A percentile compares a stretch with the other conserved stretches of the same genome.
phyloP scores from a whole-genome alignment of 2,329 filamentous ascomycete genomes.

The Fusarium armeniacum region DNA sequence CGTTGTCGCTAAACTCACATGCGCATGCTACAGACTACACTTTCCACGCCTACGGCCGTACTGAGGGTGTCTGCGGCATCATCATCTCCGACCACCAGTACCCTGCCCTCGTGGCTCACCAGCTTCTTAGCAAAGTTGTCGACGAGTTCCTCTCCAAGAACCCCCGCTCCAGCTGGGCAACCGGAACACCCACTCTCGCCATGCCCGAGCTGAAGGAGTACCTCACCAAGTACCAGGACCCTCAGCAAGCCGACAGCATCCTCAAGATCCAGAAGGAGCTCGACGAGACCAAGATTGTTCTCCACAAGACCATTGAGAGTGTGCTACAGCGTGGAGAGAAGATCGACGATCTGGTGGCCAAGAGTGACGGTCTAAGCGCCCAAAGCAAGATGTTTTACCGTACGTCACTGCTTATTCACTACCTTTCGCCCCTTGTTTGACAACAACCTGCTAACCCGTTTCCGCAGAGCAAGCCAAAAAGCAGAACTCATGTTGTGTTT shows the following conservation, averaged over 20 bases:
- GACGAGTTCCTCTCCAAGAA: conserved; percentile 88
- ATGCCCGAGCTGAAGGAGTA: conserved; percentile 87
- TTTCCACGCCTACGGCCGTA: conserved; percentile 83
- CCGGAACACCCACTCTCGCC: conserved; percentile 65
- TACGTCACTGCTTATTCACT: conserved; percentile 56
- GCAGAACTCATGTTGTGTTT: conserved; percentile 80
- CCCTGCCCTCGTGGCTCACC: conserved; percentile 83
- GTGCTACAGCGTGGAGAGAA: conserved; percentile 93
- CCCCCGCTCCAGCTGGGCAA: conserved; percentile 77
- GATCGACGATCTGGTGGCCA: conserved; percentile 92
- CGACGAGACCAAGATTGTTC: conserved; percentile 95
- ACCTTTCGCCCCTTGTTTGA: not conserved
- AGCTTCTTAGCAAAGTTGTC: conserved; percentile 86
- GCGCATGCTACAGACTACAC: conserved; percentile 68
- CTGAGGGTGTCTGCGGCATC: conserved; percentile 80
- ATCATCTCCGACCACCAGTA: conserved; percentile 84
- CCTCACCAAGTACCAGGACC: conserved; percentile 82
- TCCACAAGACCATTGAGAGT: conserved; percentile 96
- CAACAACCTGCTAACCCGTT: conserved; percentile 20
- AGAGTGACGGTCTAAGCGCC: conserved; percentile 89
- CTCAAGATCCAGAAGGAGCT: conserved; percentile 96
- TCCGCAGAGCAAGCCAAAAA: conserved; percentile 76
- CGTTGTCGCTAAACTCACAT: conserved; percentile 33
- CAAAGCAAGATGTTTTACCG: conserved; percentile 99
- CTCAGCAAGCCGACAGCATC: conserved; percentile 89